A percentile compares a stretch with the other conserved stretches of the same genome.
These are phyloP conservation scores for Kazachstania taianensis DNA, from an alignment of 805 yeast species.

Conservation along the genomic window DNA sequence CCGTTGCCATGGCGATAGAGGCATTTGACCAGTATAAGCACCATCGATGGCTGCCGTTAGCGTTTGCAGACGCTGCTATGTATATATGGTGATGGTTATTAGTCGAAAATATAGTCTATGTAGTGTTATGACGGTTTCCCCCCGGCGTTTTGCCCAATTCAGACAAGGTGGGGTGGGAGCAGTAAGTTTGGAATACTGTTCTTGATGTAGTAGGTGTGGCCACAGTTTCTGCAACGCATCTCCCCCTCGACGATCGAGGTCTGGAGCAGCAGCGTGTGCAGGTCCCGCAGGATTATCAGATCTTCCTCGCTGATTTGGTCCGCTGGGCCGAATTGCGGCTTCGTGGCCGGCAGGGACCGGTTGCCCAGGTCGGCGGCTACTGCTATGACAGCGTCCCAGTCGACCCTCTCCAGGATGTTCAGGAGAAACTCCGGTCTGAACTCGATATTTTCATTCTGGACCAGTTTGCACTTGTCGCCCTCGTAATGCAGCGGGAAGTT, in stretches of 20 bases:
- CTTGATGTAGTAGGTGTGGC: conserved; percentile 79
- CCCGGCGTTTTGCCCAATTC: no score
- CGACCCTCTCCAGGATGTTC: conserved; percentile 68
- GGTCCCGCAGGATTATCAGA: conserved; percentile 49
- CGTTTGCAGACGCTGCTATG: no score
- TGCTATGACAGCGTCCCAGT: conserved; percentile 74
- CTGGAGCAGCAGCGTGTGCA: conserved; percentile 71
- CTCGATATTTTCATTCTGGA: conserved; percentile 63
- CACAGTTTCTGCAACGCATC: conserved; percentile 81
- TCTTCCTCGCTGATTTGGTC: conserved; percentile 33
- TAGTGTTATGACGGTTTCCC: no score
- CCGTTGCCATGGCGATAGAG: no score
- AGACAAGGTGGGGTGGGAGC: conserved; percentile 86
- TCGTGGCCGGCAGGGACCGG: conserved; percentile 43
- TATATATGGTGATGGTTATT: no score
- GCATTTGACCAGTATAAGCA: no score
- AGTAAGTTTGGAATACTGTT: conserved; percentile 90
- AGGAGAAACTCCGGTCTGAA: conserved; percentile 71
- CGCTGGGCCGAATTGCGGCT: conserved; percentile 38
- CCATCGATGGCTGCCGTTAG: no score
- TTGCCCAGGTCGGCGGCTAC: conserved; percentile 76
- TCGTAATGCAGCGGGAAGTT: conserved; percentile 73
- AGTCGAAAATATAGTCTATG: no score
- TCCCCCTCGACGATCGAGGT: conserved; percentile 82
- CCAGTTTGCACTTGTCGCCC: conserved; percentile 49